A percentile compares a stretch with the other conserved stretches of the same genome.
These are phyloP conservation scores for Fraxinus albicans DNA, from an alignment of 305 asterid genomes.

Conservation along the genomic window DNA sequence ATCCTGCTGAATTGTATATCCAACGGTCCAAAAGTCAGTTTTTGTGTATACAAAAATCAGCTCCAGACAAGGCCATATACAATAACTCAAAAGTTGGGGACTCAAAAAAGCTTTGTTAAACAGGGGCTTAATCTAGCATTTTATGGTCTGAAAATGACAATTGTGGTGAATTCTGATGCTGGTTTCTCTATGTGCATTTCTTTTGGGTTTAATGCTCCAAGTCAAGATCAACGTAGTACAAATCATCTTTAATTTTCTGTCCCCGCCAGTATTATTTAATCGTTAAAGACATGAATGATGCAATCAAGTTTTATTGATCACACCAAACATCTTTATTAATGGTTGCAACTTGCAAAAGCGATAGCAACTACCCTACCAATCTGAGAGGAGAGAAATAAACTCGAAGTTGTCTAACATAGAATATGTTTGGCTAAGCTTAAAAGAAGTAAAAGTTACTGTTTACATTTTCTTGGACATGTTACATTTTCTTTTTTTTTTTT, in stretches of 20 bases:
- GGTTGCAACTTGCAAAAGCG: conserved; percentile 24
- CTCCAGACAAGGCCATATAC: too few species aligned
- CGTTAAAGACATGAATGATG: conserved; percentile 1
- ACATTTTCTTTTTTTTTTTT: not conserved
- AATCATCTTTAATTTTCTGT: conserved; percentile 13
- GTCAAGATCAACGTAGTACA: conserved; percentile 30
- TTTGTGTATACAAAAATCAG: too few species aligned
- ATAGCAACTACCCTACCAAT: conserved; percentile 3
- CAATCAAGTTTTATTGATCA: not conserved
- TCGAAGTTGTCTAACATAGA: not conserved
- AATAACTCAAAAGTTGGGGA: too few species aligned
- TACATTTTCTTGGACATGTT: not conserved
- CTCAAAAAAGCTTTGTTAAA: not conserved
- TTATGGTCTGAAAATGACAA: not conserved
- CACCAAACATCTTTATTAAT: conserved; percentile 1
- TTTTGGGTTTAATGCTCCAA: conserved; percentile 17
- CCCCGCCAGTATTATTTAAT: conserved; percentile 10
- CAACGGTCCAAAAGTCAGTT: too few species aligned
- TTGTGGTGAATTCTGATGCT: not conserved
- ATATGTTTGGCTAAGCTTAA: not conserved
- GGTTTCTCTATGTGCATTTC: not conserved
- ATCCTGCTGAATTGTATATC: too few species aligned
- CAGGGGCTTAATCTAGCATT: not conserved
- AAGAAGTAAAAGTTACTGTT: not conserved
- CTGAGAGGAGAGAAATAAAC: not conserved